Percentiles rank a stretch among this genome's conserved stretches.
phyloP scores from a whole-genome alignment of 1,284 basidiomycete genomes.

The Heterobasidion parviporum region DNA sequence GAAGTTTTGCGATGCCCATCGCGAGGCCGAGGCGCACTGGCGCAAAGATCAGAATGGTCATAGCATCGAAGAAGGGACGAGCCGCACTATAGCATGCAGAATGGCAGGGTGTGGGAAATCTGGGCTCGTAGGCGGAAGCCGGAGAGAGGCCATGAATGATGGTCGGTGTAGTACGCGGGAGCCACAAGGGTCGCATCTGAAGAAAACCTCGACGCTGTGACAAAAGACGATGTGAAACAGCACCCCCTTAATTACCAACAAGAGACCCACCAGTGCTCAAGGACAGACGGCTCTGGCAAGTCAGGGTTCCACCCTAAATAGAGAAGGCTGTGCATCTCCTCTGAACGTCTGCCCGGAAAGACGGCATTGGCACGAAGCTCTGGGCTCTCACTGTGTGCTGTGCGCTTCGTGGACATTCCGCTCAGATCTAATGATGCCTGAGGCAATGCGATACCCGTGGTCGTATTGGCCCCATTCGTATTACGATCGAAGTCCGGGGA shows the following conservation, averaged over 20 bases:
- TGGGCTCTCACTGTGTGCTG: slow-evolving; percentile 41
- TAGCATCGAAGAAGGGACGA: not conserved
- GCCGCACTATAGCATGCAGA: slow-evolving; percentile 67
- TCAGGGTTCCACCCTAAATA: slow-evolving; percentile 77
- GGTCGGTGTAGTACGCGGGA: slow-evolving; percentile 69
- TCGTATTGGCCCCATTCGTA: not conserved
- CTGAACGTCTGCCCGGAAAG: slow-evolving; percentile 19
- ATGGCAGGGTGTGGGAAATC: slow-evolving; percentile 77
- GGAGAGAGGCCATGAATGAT: slow-evolving; percentile 72
- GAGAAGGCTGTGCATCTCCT: slow-evolving; percentile 54
- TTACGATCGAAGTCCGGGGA: slow-evolving; percentile 3
- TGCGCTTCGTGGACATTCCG: slow-evolving; percentile 33
- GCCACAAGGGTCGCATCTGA: slow-evolving; percentile 76
- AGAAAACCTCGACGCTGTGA: slow-evolving; percentile 68
- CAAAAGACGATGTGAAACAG: slow-evolving; percentile 6
- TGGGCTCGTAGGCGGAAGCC: slow-evolving; percentile 64
- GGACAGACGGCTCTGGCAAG: slow-evolving; percentile 59
- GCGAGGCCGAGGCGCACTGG: slow-evolving; percentile 77
- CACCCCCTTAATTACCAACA: not conserved
- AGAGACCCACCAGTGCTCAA: slow-evolving; percentile 58
- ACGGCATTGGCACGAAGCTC: slow-evolving; percentile 24
- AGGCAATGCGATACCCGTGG: slow-evolving; percentile 32
- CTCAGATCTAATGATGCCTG: slow-evolving; percentile 39
- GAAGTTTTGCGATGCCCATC: slow-evolving; percentile 67
- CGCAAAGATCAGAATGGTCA: slow-evolving; percentile 8